Evolutionary conservation across 1,284 basidiomycete species (phyloP).

Genomic region (Sanguinoderma infundibulare): DNA sequence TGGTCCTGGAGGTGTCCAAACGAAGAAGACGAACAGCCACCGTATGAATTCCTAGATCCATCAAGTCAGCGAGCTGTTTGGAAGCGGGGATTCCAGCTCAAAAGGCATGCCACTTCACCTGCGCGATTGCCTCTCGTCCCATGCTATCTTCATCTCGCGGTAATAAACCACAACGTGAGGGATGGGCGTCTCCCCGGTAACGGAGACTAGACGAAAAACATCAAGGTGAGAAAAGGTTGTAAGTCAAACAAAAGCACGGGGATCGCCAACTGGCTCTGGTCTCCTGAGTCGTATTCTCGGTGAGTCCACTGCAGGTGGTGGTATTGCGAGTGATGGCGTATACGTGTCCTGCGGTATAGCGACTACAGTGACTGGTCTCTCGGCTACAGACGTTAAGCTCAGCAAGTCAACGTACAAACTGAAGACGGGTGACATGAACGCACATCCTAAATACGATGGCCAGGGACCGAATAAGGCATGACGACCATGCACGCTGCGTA

Average conservation of each 20-base stretch:
- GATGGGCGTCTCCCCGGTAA: slow-evolving; percentile 10
- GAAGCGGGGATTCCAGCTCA: neutral
- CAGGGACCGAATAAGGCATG: neutral
- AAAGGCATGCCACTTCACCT: neutral
- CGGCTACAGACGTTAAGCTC: neutral
- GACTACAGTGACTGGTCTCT: neutral
- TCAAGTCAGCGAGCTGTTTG: neutral
- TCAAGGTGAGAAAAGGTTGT: neutral
- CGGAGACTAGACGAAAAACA: neutral
- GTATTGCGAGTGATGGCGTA: neutral
- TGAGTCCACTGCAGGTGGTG: neutral
- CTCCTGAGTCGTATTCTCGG: neutral
- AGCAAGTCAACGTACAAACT: neutral
- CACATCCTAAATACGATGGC: neutral
- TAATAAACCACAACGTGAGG: slow-evolving; percentile 16
- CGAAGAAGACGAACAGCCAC: slow-evolving; percentile 11
- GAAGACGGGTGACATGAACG: neutral
- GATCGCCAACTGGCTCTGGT: neutral
- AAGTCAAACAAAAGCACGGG: neutral
- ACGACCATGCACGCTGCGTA: neutral
- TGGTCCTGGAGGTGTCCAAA: slow-evolving; percentile 10
- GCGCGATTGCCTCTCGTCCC: slow-evolving; percentile 13
- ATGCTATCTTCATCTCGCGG: slow-evolving; percentile 14
- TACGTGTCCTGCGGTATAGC: neutral
- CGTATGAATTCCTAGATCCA: slow-evolving; percentile 4